These are phyloP conservation scores for Metschnikowia lochheadii DNA, from an alignment of 805 yeast species.

Conservation along the genomic window DNA sequence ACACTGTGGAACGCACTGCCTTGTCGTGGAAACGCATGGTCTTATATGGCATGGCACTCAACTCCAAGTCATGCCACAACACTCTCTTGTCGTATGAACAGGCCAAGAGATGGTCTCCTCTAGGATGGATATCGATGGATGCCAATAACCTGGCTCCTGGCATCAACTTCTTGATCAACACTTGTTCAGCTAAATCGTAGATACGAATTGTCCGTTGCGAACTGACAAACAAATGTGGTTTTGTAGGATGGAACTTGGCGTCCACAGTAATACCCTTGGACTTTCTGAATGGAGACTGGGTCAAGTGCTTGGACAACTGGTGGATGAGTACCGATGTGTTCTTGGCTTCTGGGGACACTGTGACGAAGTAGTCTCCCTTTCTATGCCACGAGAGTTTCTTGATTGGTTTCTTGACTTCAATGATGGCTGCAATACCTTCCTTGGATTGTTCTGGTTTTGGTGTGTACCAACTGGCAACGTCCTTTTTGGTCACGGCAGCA, in stretches of 20 bases:
- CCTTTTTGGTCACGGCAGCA: slow-evolving; percentile 32
- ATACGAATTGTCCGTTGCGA: slow-evolving; percentile 90
- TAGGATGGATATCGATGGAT: slow-evolving; percentile 87
- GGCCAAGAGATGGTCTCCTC: slow-evolving; percentile 91
- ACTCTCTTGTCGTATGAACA: slow-evolving; percentile 93
- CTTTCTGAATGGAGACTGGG: slow-evolving; percentile 93
- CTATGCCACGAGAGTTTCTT: slow-evolving; percentile 93
- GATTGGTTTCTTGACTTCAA: slow-evolving; percentile 62
- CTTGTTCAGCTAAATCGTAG: slow-evolving; percentile 86
- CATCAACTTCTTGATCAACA: slow-evolving; percentile 72
- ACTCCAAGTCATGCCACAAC: slow-evolving; percentile 94
- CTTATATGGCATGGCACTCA: slow-evolving; percentile 86
- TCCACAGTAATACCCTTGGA: slow-evolving; percentile 93
- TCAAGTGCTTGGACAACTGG: slow-evolving; percentile 87
- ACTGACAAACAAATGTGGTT: slow-evolving; percentile 89
- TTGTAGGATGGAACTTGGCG: slow-evolving; percentile 94
- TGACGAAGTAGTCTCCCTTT: slow-evolving; percentile 93
- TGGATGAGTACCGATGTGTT: slow-evolving; percentile 88
- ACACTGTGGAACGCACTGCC: slow-evolving; percentile 85
- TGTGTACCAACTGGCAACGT: slow-evolving; percentile 77
- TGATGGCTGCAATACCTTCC: slow-evolving; percentile 68
- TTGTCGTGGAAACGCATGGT: slow-evolving; percentile 91
- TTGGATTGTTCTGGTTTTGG: slow-evolving; percentile 59
- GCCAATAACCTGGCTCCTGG: slow-evolving; percentile 98
- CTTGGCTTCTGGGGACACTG: slow-evolving; percentile 92